These are phyloP conservation scores for Penicillium steckii DNA, from an alignment of 495 filamentous ascomycete species.

Conservation along the genomic window DNA sequence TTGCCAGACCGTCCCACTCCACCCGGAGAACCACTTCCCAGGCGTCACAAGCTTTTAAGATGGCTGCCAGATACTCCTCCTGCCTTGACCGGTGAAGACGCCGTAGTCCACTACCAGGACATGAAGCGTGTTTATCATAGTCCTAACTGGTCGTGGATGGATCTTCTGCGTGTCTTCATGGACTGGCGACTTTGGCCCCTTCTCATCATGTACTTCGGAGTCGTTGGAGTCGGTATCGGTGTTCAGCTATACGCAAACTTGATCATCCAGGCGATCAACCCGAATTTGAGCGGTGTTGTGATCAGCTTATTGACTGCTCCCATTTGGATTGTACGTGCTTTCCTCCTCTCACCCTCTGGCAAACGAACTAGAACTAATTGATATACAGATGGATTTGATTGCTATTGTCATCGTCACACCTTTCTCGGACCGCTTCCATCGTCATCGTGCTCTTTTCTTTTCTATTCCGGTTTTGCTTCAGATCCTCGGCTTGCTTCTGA, in stretches of 20 bases:
- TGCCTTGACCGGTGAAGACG: slow-evolving; percentile 74
- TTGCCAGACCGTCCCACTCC: slow-evolving; percentile 76
- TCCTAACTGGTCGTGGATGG: slow-evolving; percentile 64
- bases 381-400: slow-evolving; percentile 71
- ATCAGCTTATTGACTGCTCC: slow-evolving; percentile 82
- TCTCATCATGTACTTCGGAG: slow-evolving; percentile 89
- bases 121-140: slow-evolving; percentile 76
- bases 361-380: background rate
- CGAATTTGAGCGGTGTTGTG: slow-evolving; percentile 66
- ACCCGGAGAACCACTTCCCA: slow-evolving; percentile 52
- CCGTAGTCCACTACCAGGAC: slow-evolving; percentile 80
- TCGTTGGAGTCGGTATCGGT: slow-evolving; percentile 88
- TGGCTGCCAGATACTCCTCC: slow-evolving; percentile 66
- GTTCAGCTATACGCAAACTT: slow-evolving; percentile 83
- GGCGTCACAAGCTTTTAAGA: slow-evolving; percentile 45
- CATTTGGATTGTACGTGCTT: slow-evolving; percentile 76
- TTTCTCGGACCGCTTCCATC: slow-evolving; percentile 83
- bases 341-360: background rate
- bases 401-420: slow-evolving; percentile 86
- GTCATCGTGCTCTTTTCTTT: slow-evolving; percentile 81
- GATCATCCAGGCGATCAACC: slow-evolving; percentile 78
- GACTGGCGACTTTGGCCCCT: slow-evolving; percentile 90
- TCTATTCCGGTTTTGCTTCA: slow-evolving; percentile 69
- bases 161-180: slow-evolving; percentile 65
- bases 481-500: slow-evolving; percentile 76